Conservation (phyloP, 1,284 basidiomycete species). For the Melampsora americana region DNA sequence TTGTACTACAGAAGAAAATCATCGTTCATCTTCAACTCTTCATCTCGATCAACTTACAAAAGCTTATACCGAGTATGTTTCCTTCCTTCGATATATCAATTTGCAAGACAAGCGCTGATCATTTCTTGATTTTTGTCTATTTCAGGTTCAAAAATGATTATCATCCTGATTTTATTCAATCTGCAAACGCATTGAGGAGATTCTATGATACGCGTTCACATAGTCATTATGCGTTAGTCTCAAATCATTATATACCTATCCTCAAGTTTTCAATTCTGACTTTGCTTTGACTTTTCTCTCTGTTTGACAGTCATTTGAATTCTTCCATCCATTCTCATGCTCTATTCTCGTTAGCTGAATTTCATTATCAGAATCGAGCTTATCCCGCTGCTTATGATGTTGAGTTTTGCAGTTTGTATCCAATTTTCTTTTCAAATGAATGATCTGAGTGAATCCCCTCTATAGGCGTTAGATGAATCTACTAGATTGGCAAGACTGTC, state of each 20-base stretch:
- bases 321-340: slow-evolving; percentile 39
- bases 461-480: slow-evolving; percentile 38
- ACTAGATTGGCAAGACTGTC: slow-evolving; percentile 31
- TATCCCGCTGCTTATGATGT: slow-evolving; percentile 43
- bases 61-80: background rate
- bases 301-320: background rate
- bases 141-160: slow-evolving; percentile 37
- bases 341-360: slow-evolving; percentile 32
- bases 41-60: background rate
- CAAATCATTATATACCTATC: too few relatives aligned
- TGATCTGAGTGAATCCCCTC: background rate
- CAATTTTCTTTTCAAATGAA: background rate
- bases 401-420: background rate
- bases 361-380: slow-evolving; percentile 35
- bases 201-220: slow-evolving; percentile 30
- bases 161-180: slow-evolving; percentile 37
- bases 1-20: slow-evolving; percentile 4
- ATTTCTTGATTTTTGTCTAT: background rate
- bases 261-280: too few relatives aligned
- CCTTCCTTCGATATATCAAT: background rate
- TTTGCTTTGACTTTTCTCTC: background rate
- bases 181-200: slow-evolving; percentile 20
- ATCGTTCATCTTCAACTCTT: too few relatives aligned
- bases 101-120: background rate
- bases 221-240: too few relatives aligned